These are phyloP conservation scores for Patellifolia procumbens DNA, from an alignment of 179 eudicot genomes.

Conservation along the genomic window DNA sequence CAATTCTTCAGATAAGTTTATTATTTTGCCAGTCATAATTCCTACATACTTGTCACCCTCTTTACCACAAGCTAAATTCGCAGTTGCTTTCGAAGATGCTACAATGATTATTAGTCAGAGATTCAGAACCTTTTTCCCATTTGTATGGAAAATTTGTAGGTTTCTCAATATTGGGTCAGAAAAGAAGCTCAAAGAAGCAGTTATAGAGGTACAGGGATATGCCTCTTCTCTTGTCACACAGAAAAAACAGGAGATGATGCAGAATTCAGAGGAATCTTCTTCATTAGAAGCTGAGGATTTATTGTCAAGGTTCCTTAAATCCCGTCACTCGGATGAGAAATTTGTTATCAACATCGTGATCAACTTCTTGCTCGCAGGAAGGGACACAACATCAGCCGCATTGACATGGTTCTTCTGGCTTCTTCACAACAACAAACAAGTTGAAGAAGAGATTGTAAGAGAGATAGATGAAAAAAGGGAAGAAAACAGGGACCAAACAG, in stretches of 20 bases:
- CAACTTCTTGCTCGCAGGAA: constrained; percentile 62
- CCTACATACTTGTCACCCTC: constrained; percentile 45
- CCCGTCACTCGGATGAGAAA: constrained; percentile 48
- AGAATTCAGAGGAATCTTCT: background rate
- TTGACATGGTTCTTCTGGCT: constrained; percentile 71
- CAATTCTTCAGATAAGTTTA: too few relatives aligned
- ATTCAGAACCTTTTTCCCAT: constrained; percentile 34
- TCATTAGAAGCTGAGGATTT: constrained; percentile 35
- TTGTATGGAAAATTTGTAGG: constrained; percentile 45
- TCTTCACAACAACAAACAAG: constrained; percentile 33
- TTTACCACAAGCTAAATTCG: constrained; percentile 44
- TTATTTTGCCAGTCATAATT: too few relatives aligned
- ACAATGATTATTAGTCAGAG: constrained; percentile 36
- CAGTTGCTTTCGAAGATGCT: constrained; percentile 39
- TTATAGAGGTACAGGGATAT: constrained; percentile 38
- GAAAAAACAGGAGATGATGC: constrained; percentile 34
- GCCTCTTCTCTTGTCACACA: constrained; percentile 41
- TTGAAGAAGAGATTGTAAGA: constrained; percentile 43
- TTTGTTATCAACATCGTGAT: constrained; percentile 57
- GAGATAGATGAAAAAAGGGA: constrained; percentile 38
- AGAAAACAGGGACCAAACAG: constrained; percentile 4
- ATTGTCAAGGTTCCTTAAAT: constrained; percentile 53
- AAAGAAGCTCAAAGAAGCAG: constrained; percentile 36
- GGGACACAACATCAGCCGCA: constrained; percentile 66
- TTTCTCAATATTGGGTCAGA: constrained; percentile 52